Conservation (phyloP, 2,329 filamentous ascomycete species). For the Simplicillium sp. region DNA sequence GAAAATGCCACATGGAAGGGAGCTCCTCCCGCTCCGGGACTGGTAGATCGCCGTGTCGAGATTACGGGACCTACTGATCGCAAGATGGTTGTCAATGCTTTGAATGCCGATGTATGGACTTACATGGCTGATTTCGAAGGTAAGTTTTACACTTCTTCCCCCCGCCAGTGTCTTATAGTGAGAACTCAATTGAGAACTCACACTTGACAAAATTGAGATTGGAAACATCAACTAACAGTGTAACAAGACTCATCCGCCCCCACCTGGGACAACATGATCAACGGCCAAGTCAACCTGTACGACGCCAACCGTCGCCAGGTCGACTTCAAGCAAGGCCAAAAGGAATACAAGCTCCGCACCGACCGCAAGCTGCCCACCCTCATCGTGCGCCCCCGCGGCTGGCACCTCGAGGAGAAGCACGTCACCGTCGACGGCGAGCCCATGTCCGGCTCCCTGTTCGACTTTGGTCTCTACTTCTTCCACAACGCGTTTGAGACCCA, state of each 20-base stretch:
- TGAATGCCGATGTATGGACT: constrained; percentile 94
- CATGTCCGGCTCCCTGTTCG: constrained; percentile 86
- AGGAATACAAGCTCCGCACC: constrained; percentile 95
- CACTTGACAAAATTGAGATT: too few relatives aligned
- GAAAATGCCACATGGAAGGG: constrained; percentile 92
- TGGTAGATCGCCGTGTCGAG: constrained; percentile 89
- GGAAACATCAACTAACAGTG: too few relatives aligned
- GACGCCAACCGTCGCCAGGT: constrained; percentile 89
- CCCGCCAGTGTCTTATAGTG: not conserved
- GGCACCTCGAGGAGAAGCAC: constrained; percentile 98
- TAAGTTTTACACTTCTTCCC: constrained; percentile 28
- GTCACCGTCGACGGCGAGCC: constrained; percentile 91
- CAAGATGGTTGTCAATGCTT: constrained; percentile 97
- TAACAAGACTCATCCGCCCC: constrained; percentile 95
- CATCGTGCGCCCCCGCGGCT: constrained; percentile 89
- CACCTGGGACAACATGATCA: constrained; percentile 99
- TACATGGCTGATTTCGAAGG: constrained; percentile 99
- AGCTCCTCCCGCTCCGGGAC: constrained; percentile 79
- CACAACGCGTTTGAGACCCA: constrained; percentile 90
- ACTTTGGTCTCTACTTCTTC: constrained; percentile 99
- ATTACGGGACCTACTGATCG: constrained; percentile 95
- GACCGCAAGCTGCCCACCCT: constrained; percentile 80
- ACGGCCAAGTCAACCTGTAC: constrained; percentile 94
- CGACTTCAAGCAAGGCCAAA: constrained; percentile 90
- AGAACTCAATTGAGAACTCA: too few relatives aligned